Evolutionary conservation across 805 yeast species (phyloP), one percentile per base, ranked within the genome.

Genomic region (Danielozyma ontarioensis): DNA sequence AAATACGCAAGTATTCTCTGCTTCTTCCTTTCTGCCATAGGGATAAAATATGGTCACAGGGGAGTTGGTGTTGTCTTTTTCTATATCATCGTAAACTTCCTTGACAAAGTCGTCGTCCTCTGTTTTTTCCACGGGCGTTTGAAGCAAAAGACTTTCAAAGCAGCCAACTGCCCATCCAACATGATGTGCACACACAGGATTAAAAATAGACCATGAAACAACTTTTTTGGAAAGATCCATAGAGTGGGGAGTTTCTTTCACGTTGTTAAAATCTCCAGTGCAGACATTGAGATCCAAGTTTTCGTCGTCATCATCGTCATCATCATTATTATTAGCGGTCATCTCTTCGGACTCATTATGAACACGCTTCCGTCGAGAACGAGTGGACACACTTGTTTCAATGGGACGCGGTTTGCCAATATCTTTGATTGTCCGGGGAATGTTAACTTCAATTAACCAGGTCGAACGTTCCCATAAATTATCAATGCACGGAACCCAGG

Each of bases 401-500:
- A 69, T 59, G 2, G 68, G 50, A 27, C 68, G 55, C 2, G 70
- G 62, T 28, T 60, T 61, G 1, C 76, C 82, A 21, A 89, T 76
- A 51, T 85, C 89, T 25, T 76, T 76, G 1, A 89, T 69, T 0
- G 90, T 80, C 46, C 85, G 74, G 0, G 97, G 96, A 2, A 87
- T 78, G 40, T 80, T 76, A n/a, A 93, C 66, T 50, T 86, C 95
- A 7, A 93, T 53, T 41, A 88, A 88, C 97, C 97, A 93, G 1
- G 96, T 83, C 27, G 84, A 82, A 40, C 86, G 75, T 46, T 88
- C 96, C 74, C 89, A 82, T 21, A 88, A 56, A 28, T 82, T 84
- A 43, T 93, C 97, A 4, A 93, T 72, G 53, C 98, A 93, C 0
- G 99, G 99, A 31, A 93, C 83, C 99, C 99, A 93, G n/a, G 88